Evolutionary conservation across 495 filamentous ascomycete species (phyloP).

Genomic region (Penicillium atrosanguineum): DNA sequence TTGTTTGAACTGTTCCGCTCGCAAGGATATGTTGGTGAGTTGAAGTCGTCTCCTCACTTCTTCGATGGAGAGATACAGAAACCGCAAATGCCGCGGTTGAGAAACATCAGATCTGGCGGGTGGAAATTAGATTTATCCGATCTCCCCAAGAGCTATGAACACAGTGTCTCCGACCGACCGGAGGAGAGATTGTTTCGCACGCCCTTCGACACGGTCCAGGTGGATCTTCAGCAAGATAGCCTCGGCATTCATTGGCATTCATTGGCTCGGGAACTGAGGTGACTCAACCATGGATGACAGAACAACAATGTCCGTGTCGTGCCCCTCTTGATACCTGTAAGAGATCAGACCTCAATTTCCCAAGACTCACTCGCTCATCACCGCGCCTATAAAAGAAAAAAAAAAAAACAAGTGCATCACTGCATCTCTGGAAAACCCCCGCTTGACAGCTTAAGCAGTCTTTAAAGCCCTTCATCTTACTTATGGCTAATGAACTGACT

Average conservation of each 20-base stretch:
- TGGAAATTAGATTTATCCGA: background rate
- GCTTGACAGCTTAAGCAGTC: background rate
- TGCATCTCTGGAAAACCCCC: too few relatives aligned
- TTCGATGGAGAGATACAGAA: too few relatives aligned
- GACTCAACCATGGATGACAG: background rate
- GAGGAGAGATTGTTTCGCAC: background rate
- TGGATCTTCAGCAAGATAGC: background rate
- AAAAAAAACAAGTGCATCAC: too few relatives aligned
- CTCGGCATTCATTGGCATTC: background rate
- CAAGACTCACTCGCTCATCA: too few relatives aligned
- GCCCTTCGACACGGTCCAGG: background rate
- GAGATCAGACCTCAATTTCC: background rate
- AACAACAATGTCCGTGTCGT: background rate
- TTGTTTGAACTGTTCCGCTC: too few relatives aligned
- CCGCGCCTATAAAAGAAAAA: too few relatives aligned
- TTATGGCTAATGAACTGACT: conserved; percentile 16
- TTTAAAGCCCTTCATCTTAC: background rate
- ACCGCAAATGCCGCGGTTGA: too few relatives aligned
- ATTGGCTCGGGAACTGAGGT: background rate
- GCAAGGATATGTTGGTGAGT: too few relatives aligned
- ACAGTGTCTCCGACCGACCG: background rate
- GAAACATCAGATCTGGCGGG: too few relatives aligned
- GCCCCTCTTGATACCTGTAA: too few relatives aligned
- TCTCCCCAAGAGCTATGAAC: too few relatives aligned
- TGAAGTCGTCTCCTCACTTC: too few relatives aligned